Evolutionary conservation across 768 basidiomycete species (phyloP), one percentile per base, ranked within the genome.

Genomic region (Hericium coralloides): DNA sequence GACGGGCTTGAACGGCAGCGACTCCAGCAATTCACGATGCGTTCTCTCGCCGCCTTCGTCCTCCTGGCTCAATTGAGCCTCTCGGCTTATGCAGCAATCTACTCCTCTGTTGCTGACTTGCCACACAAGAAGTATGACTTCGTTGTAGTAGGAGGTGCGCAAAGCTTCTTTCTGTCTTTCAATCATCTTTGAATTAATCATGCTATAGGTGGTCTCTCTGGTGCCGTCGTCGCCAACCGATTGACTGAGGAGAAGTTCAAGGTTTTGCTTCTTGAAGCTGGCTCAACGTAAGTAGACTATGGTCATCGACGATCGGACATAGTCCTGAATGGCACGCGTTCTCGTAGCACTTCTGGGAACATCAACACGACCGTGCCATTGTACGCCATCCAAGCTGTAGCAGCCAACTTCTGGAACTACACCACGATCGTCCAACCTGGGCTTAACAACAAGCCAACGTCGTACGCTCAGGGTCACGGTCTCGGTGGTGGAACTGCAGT

Each of bases 211-310:
- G 73, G 75, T 22, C 57, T 72, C 10, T 71, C 68, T 4, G 75
- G 75, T 7, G 59, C 71, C 18, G 71, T 73, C 8, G 58, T 76
- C 12, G 74, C 74, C 15, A 66, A 60, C 12, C 66, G 76, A 12
- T 65, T 77, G n/a, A 66, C 70, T 0, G 74, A 77, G 57, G 71
- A 75, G 52, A 67, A 61, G 51, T 45, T 45, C 43, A 69, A 66
- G 12, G 74, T 77, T 7, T 60, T 73, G 39, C 65, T 74, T n/a
- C 61, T 67, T 47, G 65, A 67, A 45, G 65, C 65, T 2, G 65
- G 65, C 17, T 52, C 56, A 4, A 57, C 49, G 31, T 36, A 14
- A 14, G 31, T 31, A 31, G 31, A 31, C 23, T 14, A 10, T 39
- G 17, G 4, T 73, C 77, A 12, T 36, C 4, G 31, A 26, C 12